Conservation (phyloP, 495 filamentous ascomycete species). For the Hypoxylon subgilvum region DNA sequence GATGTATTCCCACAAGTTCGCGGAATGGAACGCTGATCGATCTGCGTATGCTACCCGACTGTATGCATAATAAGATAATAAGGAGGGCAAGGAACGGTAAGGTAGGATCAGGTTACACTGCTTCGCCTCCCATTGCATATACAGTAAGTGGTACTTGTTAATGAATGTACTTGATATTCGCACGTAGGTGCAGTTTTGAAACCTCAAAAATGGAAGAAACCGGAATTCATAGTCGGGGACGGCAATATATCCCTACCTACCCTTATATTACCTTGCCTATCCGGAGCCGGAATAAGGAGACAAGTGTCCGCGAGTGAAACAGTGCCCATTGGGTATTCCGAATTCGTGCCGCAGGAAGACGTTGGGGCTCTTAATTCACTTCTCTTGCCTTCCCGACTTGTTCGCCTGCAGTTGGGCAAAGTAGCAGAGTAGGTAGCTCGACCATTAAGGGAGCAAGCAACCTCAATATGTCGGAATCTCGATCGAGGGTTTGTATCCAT, state of each 20-base stretch:
- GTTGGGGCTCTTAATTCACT: constrained; percentile 18
- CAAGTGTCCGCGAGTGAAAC: constrained; percentile 11
- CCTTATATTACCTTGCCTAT: constrained; percentile 27
- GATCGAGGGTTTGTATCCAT: constrained; percentile 2
- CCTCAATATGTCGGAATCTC: no score
- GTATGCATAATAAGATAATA: constrained; percentile 19
- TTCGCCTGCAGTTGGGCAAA: constrained; percentile 14
- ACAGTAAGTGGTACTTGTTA: constrained; percentile 10
- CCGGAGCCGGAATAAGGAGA: constrained; percentile 14
- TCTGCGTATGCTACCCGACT: constrained; percentile 29
- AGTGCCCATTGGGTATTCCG: constrained; percentile 7
- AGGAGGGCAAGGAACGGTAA: no score
- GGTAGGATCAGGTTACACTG: constrained; percentile 32
- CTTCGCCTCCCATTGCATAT: constrained; percentile 17
- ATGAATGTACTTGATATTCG: constrained; percentile 16
- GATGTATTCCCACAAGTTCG: constrained; percentile 4
- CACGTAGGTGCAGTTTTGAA: constrained; percentile 23
- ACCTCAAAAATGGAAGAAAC: constrained; percentile 28
- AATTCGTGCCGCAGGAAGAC: constrained; percentile 9
- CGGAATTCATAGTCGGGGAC: constrained; percentile 25
- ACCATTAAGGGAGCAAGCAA: no score
- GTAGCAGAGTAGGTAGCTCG: constrained; percentile 1
- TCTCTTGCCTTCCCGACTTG: constrained; percentile 18
- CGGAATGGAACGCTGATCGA: constrained; percentile 26
- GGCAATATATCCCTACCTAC: constrained; percentile 29